phyloP scores from a whole-genome alignment of 75 land plant genomes.

The Picea glauca region DNA sequence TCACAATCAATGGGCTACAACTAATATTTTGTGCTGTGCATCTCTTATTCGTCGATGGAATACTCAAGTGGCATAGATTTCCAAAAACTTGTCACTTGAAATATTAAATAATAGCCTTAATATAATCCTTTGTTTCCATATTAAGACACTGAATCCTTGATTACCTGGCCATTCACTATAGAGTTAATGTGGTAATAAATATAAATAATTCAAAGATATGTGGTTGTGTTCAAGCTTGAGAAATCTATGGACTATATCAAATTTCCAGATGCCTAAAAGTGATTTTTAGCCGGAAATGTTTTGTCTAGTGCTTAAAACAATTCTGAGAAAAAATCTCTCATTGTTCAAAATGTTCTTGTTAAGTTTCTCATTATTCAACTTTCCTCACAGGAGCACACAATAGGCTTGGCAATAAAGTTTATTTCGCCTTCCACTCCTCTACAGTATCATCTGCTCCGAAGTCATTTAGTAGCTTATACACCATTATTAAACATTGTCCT shows the following conservation, averaged over 20 bases:
- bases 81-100: background rate
- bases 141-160: no score
- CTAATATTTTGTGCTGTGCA: slow-evolving; percentile 79
- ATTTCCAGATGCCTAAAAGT: background rate
- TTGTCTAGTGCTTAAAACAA: background rate
- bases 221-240: background rate
- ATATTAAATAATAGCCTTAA: background rate
- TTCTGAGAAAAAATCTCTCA: background rate
- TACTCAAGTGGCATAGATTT: slow-evolving; percentile 51
- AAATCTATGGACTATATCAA: background rate
- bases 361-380: background rate
- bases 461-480: slow-evolving; percentile 42
- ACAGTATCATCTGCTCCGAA: slow-evolving; percentile 22
- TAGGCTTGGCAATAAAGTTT: slow-evolving; percentile 41
- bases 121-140: background rate
- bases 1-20: slow-evolving; percentile 67
- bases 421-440: slow-evolving; percentile 49
- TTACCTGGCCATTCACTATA: no score
- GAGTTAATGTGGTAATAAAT: no score
- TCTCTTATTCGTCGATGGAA: slow-evolving; percentile 77
- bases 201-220: background rate
- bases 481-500: slow-evolving; percentile 45
- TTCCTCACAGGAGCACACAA: slow-evolving; percentile 53
- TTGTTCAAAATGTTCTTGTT: background rate
- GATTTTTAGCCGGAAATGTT: background rate